phyloP scores from a whole-genome alignment of 2,329 filamentous ascomycete species.

The Ophiostoma australiae region DNA sequence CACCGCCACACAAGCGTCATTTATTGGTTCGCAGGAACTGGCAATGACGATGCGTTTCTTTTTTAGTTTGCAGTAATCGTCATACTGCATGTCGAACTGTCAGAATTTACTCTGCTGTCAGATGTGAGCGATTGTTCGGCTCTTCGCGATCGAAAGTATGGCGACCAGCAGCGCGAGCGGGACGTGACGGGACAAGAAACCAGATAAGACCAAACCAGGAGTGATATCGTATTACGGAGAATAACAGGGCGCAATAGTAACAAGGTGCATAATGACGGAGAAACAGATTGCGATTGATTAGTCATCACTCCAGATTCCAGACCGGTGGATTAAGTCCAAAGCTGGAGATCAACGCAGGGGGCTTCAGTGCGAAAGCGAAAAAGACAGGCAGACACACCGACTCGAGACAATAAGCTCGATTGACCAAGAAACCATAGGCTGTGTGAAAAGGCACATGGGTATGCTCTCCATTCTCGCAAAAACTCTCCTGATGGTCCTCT shows the following conservation, averaged over 20 bases:
- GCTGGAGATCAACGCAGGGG: background rate
- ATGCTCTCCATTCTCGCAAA: background rate
- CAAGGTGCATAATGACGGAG: background rate
- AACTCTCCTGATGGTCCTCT: background rate
- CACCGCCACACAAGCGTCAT: constrained; percentile 17
- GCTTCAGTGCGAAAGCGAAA: background rate
- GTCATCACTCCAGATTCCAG: background rate
- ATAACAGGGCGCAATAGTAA: background rate
- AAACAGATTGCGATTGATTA: background rate
- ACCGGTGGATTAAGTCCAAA: background rate
- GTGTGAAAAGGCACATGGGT: background rate
- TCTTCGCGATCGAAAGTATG: background rate
- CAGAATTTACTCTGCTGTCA: background rate
- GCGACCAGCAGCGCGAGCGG: background rate
- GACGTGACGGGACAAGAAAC: background rate
- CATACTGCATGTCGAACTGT: background rate
- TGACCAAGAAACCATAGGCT: background rate
- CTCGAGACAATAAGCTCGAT: background rate
- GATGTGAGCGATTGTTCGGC: background rate
- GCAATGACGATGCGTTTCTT: constrained; percentile 10
- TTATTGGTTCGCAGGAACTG: background rate
- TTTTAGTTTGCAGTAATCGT: background rate
- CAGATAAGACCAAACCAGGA: background rate
- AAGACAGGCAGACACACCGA: background rate
- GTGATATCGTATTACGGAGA: background rate